Base-by-base conservation (phyloP, 2,329 filamentous ascomycete species). In the Aureobasidium sp. region DNA sequence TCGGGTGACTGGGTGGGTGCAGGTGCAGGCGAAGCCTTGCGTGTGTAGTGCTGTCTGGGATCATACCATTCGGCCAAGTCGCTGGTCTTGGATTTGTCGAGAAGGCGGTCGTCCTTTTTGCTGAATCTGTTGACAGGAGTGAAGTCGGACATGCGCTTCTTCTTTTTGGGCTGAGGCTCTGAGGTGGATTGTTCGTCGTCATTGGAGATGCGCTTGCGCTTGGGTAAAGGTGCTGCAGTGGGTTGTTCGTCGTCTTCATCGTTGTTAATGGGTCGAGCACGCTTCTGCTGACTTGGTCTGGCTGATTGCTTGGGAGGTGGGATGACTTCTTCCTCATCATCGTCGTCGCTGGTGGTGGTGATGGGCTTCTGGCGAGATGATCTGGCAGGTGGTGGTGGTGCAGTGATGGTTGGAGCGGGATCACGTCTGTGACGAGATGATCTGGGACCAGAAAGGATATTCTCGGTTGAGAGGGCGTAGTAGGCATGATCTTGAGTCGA, bases 401-500 rank as follows among this genome's bases (percentile, higher is more conserved):
- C 31, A 33, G 8, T 22, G 19, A 17, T 14, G 15, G 24, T 14
- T 31, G 29, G 24, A 22, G 19, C n/a, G 8, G 17, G 27, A 29
- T 1, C 14, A 19, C 33, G 33, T 24, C 22, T 24, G 31, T 29
- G 8, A 22, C 50, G 50, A 42, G 50, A 42, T 40, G 50, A 24
- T 14, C 53, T 57, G 9, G 39, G 15, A 33, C 17, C 39, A 17
- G 53, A 15, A n/a, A 58, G 22, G 54, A 58, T 48, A 42, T 58
- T 58, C 2, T 17, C 42, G 31, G 14, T 29, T 14, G 54, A 58
- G 54, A 58, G n/a, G 3, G 39, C 42, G 54, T 58, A 58, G 42
- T 37, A 58, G n/a, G 54, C 42, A 11, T 17, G 14, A 17, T 47
- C 42, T n/a, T 58, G 54, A 39, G 54, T 58, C n/a, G 53, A 57